phyloP scores from a whole-genome alignment of 2,329 filamentous ascomycete species.

The Pseudogymnoascus sp. region DNA sequence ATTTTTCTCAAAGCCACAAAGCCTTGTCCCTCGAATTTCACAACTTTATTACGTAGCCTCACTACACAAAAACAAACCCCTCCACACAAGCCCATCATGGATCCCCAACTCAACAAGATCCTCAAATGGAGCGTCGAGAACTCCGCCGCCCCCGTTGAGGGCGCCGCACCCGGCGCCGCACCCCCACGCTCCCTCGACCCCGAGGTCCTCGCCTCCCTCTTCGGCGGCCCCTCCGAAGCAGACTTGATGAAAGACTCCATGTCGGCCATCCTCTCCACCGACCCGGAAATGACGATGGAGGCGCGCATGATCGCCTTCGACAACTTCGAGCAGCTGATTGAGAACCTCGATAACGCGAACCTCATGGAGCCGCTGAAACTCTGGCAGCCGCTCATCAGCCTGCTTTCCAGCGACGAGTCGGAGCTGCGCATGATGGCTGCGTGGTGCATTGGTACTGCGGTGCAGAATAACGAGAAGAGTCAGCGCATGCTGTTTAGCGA shows the following conservation, averaged over 20 bases:
- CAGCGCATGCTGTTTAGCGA: slow-evolving; percentile 61
- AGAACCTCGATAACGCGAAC: slow-evolving; percentile 93
- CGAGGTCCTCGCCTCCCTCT: slow-evolving; percentile 61
- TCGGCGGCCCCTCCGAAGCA: slow-evolving; percentile 81
- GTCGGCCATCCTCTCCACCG: slow-evolving; percentile 56
- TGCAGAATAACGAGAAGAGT: slow-evolving; percentile 85
- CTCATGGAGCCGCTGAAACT: slow-evolving; percentile 71
- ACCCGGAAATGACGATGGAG: slow-evolving; percentile 57
- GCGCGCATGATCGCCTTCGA: slow-evolving; percentile 80
- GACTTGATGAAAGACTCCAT: slow-evolving; percentile 86
- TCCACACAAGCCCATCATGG: slow-evolving; percentile 18
- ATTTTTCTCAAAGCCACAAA: slow-evolving; percentile 7
- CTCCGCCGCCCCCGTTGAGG: slow-evolving; percentile 33
- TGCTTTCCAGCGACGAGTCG: slow-evolving; percentile 57
- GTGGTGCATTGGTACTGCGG: slow-evolving; percentile 90
- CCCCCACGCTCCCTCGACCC: slow-evolving; percentile 46
- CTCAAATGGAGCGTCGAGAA: slow-evolving; percentile 46
- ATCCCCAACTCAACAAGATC: slow-evolving; percentile 28
- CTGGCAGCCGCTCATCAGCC: slow-evolving; percentile 70
- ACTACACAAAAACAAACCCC: slow-evolving; percentile 11
- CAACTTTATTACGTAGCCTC: neutral
- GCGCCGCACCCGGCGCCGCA: slow-evolving; percentile 18
- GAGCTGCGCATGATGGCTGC: slow-evolving; percentile 78
- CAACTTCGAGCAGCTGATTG: slow-evolving; percentile 89
- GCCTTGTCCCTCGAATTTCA: slow-evolving; percentile 5